Percentiles rank a stretch among this genome's conserved stretches.
These are phyloP conservation scores for Fusarium goolgardi DNA, from an alignment of 2,329 filamentous ascomycete species.

Conservation along the genomic window DNA sequence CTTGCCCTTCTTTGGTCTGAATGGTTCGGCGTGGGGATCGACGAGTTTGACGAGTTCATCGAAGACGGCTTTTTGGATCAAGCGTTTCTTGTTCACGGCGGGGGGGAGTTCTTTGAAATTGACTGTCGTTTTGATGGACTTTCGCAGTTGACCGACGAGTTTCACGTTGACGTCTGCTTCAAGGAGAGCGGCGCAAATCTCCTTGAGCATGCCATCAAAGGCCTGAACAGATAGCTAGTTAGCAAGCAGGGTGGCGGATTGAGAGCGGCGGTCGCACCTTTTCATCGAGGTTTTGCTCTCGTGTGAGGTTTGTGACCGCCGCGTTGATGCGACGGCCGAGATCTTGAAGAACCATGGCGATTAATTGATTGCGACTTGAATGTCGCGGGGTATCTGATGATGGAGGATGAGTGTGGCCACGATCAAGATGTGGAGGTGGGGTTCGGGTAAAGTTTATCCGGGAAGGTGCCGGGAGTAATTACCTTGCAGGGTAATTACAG, in stretches of 20 bases:
- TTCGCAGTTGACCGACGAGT: slow-evolving; percentile 89
- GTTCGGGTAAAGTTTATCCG: slow-evolving; percentile 34
- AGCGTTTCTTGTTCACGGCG: slow-evolving; percentile 95
- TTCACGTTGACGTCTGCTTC: slow-evolving; percentile 98
- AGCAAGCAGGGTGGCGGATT: slow-evolving; percentile 18
- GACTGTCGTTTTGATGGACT: slow-evolving; percentile 89
- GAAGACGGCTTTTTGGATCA: slow-evolving; percentile 98
- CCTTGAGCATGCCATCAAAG: slow-evolving; percentile 98
- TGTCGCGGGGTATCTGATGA: slow-evolving; percentile 44
- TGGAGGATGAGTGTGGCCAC: slow-evolving; percentile 41
- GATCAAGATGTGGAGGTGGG: slow-evolving; percentile 42
- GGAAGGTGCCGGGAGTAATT: not conserved
- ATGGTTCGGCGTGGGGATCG: slow-evolving; percentile 93
- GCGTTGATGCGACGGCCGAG: slow-evolving; percentile 97
- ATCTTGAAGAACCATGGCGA: slow-evolving; percentile 95
- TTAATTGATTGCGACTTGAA: slow-evolving; percentile 38
- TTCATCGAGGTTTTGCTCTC: slow-evolving; percentile 93
- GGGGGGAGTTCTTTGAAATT: slow-evolving; percentile 95
- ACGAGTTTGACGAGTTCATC: slow-evolving; percentile 96
- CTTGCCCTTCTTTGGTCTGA: slow-evolving; percentile 96
- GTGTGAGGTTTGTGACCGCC: slow-evolving; percentile 92
- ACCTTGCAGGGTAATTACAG: slow-evolving; percentile 22
- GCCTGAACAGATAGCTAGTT: slow-evolving; percentile 64
- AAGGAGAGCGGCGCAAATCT: slow-evolving; percentile 94
- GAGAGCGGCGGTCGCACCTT: slow-evolving; percentile 69